phyloP scores from a whole-genome alignment of 2,329 filamentous ascomycete species.

The Fusarium sp. region DNA sequence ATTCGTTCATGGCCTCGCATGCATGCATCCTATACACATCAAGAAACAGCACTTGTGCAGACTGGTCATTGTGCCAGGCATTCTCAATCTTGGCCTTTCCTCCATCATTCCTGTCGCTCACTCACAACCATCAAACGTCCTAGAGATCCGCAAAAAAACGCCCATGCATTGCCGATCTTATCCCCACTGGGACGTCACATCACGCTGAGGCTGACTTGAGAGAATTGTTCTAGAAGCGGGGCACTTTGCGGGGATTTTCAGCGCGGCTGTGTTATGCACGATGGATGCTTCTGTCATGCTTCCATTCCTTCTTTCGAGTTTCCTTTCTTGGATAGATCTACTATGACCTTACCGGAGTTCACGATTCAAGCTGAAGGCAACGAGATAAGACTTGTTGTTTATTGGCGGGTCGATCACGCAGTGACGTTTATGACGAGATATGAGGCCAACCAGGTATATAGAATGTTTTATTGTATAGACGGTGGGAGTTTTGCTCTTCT shows the following conservation, averaged over 20 bases:
- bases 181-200: constrained; percentile 24
- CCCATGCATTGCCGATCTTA: constrained; percentile 39
- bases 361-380: constrained; percentile 28
- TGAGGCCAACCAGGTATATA: constrained; percentile 32
- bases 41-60: constrained; percentile 5
- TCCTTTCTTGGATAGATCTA: constrained; percentile 26
- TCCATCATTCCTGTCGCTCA: constrained; percentile 27
- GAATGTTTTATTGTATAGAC: constrained; percentile 34
- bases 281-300: constrained; percentile 39
- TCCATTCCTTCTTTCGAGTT: constrained; percentile 40
- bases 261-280: constrained; percentile 35
- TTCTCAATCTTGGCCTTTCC: constrained; percentile 24
- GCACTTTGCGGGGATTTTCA: constrained; percentile 36
- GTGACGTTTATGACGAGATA: constrained; percentile 39
- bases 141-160: constrained; percentile 29
- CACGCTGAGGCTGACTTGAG: constrained; percentile 45
- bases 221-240: constrained; percentile 52
- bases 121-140: constrained; percentile 17
- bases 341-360: constrained; percentile 14
- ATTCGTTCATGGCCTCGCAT: constrained; percentile 18
- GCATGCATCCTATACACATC: not conserved
- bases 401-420: constrained; percentile 35
- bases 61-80: constrained; percentile 6
- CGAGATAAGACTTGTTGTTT: constrained; percentile 34
- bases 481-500: constrained; percentile 26